Evolutionary conservation across 768 basidiomycete species (phyloP).

Genomic region (Suillus variegatus): DNA sequence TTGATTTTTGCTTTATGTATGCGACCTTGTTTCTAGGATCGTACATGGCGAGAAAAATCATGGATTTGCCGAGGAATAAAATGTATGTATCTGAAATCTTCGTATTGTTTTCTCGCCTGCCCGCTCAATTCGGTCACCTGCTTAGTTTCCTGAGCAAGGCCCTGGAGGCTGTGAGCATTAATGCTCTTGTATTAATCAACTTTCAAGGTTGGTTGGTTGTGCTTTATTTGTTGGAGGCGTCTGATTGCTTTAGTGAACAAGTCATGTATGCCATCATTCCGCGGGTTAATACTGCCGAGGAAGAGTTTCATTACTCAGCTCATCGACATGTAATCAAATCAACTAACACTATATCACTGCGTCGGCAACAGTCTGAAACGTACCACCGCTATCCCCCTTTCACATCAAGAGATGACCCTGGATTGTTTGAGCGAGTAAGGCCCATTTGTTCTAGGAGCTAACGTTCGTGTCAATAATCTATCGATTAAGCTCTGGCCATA

Average conservation of each 20-base stretch:
- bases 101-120: neutral
- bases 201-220: neutral
- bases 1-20: neutral
- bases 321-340: slow-evolving; percentile 4
- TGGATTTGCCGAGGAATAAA: neutral
- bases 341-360: neutral
- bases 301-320: neutral
- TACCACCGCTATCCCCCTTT: neutral
- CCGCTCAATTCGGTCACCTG: neutral
- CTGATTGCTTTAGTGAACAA: neutral
- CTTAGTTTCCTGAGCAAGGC: neutral
- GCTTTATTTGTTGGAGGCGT: neutral
- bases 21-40: neutral
- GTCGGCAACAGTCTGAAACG: neutral
- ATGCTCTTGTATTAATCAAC: neutral
- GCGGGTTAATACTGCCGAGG: slow-evolving; percentile 2
- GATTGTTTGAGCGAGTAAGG: neutral
- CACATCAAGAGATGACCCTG: slow-evolving; percentile 1
- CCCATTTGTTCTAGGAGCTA: neutral
- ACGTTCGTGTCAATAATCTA: neutral
- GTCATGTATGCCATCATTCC: neutral
- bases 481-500: neutral
- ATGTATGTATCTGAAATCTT: neutral
- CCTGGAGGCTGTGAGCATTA: neutral
- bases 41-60: neutral